A percentile compares a stretch with the other conserved stretches of the same genome.
phyloP scores from a whole-genome alignment of 331 rosid species.

The Arachis monticola region DNA sequence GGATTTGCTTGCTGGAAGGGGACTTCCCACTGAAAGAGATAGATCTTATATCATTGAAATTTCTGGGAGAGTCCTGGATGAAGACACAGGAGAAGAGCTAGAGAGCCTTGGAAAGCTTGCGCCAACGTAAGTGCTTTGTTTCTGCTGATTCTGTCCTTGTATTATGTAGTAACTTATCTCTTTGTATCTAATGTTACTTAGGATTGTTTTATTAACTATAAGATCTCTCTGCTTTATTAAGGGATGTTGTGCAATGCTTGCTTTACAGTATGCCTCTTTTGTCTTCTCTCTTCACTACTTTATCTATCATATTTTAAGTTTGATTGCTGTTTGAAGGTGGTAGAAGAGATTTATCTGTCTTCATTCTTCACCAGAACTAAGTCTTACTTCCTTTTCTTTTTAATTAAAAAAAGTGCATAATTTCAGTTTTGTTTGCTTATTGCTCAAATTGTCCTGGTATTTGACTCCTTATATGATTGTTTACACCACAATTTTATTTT shows the following conservation, averaged over 20 bases:
- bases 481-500: background rate
- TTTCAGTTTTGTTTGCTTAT: too few relatives aligned
- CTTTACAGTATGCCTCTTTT: too few relatives aligned
- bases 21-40: conserved; percentile 73
- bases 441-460: background rate
- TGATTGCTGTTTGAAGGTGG: too few relatives aligned
- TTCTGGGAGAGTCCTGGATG: conserved; percentile 89
- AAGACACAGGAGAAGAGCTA: conserved; percentile 88
- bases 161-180: background rate
- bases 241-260: too few relatives aligned
- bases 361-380: too few relatives aligned
- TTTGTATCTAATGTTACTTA: conserved; percentile 2
- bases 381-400: too few relatives aligned
- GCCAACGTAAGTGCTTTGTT: conserved; percentile 75
- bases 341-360: too few relatives aligned
- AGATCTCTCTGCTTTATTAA: too few relatives aligned
- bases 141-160: conserved; percentile 10
- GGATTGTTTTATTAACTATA: background rate
- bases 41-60: conserved; percentile 88
- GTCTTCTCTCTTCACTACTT: too few relatives aligned
- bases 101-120: conserved; percentile 98
- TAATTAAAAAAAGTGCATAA: too few relatives aligned
- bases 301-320: too few relatives aligned
- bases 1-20: conserved; percentile 82
- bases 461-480: background rate